Base-by-base conservation (phyloP, 441 rosid species). In the Syzygium malaccense region DNA sequence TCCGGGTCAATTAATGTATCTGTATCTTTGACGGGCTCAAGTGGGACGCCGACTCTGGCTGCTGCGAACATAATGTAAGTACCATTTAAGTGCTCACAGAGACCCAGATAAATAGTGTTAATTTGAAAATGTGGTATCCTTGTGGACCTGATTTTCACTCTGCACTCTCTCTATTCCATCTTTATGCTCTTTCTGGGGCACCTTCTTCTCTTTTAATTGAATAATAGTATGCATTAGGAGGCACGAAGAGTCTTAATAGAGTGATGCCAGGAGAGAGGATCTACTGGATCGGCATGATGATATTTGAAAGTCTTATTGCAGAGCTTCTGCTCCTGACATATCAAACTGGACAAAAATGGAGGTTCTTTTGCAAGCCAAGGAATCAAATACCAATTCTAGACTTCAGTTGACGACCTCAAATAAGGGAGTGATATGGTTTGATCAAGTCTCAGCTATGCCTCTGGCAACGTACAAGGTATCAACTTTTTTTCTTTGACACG, bases 401-500 rank as follows among this genome's bases (percentile, higher is more conserved):
- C 96, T 97, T 91, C 95, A 96, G 85, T 84, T 97, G 91, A 95
- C 96, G 84, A 93, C 98, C 87, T 85, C 94, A 55, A 87, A 71
- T 86, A 91, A 93, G 91, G 98, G 98, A 41, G 91, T 93, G 23
- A 91, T 96, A 90, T 96, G 99, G 99, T 92, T 97, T 91, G 99
- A 97, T 90, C 99, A 97, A 94, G 98, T 97, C 78, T 97, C 98
- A 18, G 97, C 93, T 89, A 95, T 96, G 94, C 98, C 99, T 3
- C 85, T 91, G 88, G 98, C 96, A 88, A 94, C 98, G 51, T 94
- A 91, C 92, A 94, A 95, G 99, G 99, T 95, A 91, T 85, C 68
- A 55, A 51, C 87, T 37, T 51, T 55, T 66, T 83, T 30, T 68
- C 45, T 78, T 49, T 71, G 53, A 30, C 26, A 14, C 41, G 57